Conservation (phyloP, 108 stramenopile species). For the Stephanodiscus triporus region DNA sequence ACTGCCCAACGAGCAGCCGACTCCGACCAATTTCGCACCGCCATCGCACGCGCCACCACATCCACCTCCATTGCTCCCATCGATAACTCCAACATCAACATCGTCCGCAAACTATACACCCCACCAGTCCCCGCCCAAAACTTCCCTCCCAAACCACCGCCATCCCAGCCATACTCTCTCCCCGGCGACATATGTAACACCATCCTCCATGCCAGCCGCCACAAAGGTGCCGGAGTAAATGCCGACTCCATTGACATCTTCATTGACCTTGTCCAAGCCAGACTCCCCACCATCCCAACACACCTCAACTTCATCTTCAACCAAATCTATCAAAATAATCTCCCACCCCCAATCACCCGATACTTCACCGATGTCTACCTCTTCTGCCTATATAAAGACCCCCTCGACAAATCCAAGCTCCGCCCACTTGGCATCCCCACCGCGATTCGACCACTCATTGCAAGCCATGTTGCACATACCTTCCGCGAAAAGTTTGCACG, state of each 20-base stretch:
- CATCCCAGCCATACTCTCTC: background rate
- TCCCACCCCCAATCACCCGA: background rate
- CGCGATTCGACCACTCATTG: slow-evolving; percentile 27
- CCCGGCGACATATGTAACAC: slow-evolving; percentile 17
- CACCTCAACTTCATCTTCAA: slow-evolving; percentile 7
- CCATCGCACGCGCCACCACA: slow-evolving; percentile 2
- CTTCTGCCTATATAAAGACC: slow-evolving; percentile 41
- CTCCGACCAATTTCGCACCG: slow-evolving; percentile 5
- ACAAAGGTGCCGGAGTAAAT: slow-evolving; percentile 11
- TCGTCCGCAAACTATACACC: background rate
- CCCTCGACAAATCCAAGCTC: slow-evolving; percentile 24
- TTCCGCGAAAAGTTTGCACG: slow-evolving; percentile 1
- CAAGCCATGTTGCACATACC: slow-evolving; percentile 7
- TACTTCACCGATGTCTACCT: slow-evolving; percentile 31
- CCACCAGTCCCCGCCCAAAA: background rate
- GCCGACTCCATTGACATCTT: slow-evolving; percentile 20
- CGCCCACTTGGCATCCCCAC: slow-evolving; percentile 34
- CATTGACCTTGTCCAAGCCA: slow-evolving; percentile 7
- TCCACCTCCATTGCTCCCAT: slow-evolving; percentile 14
- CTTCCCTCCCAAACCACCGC: background rate
- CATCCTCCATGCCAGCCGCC: background rate
- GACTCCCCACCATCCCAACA: background rate
- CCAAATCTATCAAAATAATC: background rate
- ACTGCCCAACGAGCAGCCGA: slow-evolving; percentile 30
- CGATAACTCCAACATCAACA: slow-evolving; percentile 2